Base-by-base conservation (phyloP, 208 protist genomes). In the Leptomonas seymouri region DNA sequence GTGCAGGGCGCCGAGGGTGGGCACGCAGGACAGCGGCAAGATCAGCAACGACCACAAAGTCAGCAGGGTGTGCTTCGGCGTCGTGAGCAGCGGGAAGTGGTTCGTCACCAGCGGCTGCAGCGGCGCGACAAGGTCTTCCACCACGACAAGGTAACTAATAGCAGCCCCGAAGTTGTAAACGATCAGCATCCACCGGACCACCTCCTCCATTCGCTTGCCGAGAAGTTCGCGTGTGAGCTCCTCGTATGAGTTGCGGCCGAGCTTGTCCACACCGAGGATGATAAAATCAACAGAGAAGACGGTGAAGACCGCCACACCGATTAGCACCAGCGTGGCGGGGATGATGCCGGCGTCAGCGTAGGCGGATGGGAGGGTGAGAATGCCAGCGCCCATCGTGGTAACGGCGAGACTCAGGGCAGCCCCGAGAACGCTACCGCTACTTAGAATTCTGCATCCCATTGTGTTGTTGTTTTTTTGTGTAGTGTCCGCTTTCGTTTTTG, bases 221-320 rank as follows among this genome's bases (percentile, higher is more conserved):
- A 90, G 75, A 53, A 93, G 62, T 51, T 84, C 70, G n/a, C 86
- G 65, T 41, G 84, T 90, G 53, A 93, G 75, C 55, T 89, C 81
- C 61, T 93, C 88, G 62, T 93, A 93, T 18, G 83, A 90, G 68
- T 93, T 90, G 34, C 84, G 71, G 8, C 84, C 81, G 0, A 93
- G 31, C 51, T 86, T 87, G 23, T 93, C 85, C 1, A 93, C 70
- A 15, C 51, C 59, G 18, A 86, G 34, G 16, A 91, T 60, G 31
- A 93, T 86, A 73, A 76, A 93, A 71, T 93, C 85, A 9, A 93
- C 74, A 2, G 85, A 91, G 23, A 74, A 64, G 36, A 93, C 79
- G 0, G 88, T 93, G 42, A 93, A 53, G 30, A 79, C 41, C 11
- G 76, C 85, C 12, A 93, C 78, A 48, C 84, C 68, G 60, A 75